phyloP scores from a whole-genome alignment of 148 eudicot species.

The Rhododendron molle region DNA sequence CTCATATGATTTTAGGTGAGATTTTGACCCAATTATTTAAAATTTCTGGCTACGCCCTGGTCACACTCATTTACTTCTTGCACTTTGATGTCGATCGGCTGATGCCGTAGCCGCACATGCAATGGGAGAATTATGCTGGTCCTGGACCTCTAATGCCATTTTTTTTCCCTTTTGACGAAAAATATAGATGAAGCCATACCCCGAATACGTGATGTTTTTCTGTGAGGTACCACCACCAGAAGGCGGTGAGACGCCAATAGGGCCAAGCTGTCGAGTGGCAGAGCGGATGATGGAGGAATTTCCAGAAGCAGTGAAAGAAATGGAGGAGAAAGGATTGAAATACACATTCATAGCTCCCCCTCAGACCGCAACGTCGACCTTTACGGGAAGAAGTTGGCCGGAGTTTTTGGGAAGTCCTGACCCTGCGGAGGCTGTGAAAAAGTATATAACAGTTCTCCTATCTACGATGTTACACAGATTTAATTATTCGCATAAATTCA shows the following conservation, averaged over 20 bases:
- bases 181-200: slow-evolving; percentile 22
- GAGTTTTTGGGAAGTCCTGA: neutral
- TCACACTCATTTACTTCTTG: neutral
- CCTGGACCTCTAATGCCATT: neutral
- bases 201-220: slow-evolving; percentile 38
- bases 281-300: slow-evolving; percentile 44
- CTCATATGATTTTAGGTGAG: no score
- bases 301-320: slow-evolving; percentile 36
- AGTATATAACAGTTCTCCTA: neutral
- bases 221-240: slow-evolving; percentile 48
- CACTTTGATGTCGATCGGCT: neutral
- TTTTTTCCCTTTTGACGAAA: neutral
- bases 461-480: neutral
- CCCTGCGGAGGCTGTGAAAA: neutral
- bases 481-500: no score
- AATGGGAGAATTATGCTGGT: neutral
- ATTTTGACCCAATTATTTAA: no score
- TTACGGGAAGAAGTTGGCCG: neutral
- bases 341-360: slow-evolving; percentile 35
- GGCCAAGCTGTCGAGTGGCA: slow-evolving; percentile 41
- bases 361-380: neutral
- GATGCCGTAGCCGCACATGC: no score
- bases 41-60: neutral
- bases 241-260: slow-evolving; percentile 48
- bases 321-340: slow-evolving; percentile 33